Base-by-base conservation (phyloP, 495 filamentous ascomycete species). In the Aspergillus homomorphus region DNA sequence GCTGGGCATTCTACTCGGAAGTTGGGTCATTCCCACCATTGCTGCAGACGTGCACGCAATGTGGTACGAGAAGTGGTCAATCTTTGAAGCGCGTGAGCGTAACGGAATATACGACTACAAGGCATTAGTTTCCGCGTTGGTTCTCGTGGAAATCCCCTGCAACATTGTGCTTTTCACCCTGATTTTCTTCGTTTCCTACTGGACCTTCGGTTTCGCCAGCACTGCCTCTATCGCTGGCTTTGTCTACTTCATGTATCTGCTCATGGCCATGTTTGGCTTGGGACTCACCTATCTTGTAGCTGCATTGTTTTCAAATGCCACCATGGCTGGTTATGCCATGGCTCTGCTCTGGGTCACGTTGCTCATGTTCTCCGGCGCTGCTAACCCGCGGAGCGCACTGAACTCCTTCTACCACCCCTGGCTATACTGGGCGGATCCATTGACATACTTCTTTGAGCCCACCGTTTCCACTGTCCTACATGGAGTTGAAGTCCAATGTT, bases 331-430 rank as follows among this genome's bases (percentile, higher is more conserved):
- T 3, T 57, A 57, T 26, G 55, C 55, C 44, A 51, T 21, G 4
- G 42, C 45, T 2, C 30, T 57, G 1, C 43, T 43, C 55, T 57
- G 55, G 55, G 55, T 57, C 6, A 24, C n/a, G 7, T 26, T 57
- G 0, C 9, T 51, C 14, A 23, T 57, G 14, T 57, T 50, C 45
- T 51, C 45, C 22, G 45, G 55, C 19, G 38, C n/a, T 3, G 10
- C 22, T 3, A 41, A 7, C 15, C 55, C 55, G 6, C 45, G 43
- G 2, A 16, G 6, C n/a, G 15, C 14, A 16, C 16, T 51, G 24
- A 51, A 57, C n/a, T 12, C 1, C 33, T 57, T 57, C 28, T 57
- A 57, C 28, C 55, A 45, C n/a, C 55, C 55, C 33, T 57, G 55
- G 55, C 12, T 51, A 0, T 49, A 4, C 22, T 56, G 55, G 55